Conservation (phyloP, 2,329 filamentous ascomycete species). For the Xylaria sp. region DNA sequence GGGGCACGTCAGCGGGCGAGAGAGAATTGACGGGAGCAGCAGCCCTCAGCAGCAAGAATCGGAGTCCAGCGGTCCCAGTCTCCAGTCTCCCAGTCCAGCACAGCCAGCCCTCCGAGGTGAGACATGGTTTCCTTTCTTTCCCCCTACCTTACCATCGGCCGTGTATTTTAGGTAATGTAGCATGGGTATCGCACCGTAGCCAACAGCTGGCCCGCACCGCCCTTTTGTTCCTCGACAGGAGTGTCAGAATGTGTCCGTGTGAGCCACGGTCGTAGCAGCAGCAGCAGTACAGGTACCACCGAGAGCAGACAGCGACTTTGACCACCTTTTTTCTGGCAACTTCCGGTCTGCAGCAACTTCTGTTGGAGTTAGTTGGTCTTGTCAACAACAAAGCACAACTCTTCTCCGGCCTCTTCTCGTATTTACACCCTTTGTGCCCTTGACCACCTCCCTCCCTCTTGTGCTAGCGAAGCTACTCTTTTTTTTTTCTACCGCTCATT, state of each 20-base stretch:
- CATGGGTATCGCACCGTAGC: slow-evolving; percentile 45
- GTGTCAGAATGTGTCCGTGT: slow-evolving; percentile 38
- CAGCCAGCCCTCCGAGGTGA: slow-evolving; percentile 44
- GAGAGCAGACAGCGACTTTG: slow-evolving; percentile 41
- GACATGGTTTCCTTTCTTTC: slow-evolving; percentile 44
- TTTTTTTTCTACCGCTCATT: slow-evolving; percentile 40
- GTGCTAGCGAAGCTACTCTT: slow-evolving; percentile 47
- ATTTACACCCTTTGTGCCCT: slow-evolving; percentile 45
- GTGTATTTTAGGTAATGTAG: slow-evolving; percentile 42
- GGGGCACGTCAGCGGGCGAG: slow-evolving; percentile 39
- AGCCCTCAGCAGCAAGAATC: slow-evolving; percentile 24
- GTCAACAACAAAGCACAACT: slow-evolving; percentile 47
- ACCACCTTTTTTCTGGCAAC: slow-evolving; percentile 46
- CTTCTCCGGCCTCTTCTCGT: slow-evolving; percentile 38
- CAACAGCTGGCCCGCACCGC: slow-evolving; percentile 49
- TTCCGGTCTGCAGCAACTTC: slow-evolving; percentile 43
- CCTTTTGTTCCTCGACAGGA: slow-evolving; percentile 37
- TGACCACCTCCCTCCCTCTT: slow-evolving; percentile 40
- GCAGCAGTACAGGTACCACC: slow-evolving; percentile 28
- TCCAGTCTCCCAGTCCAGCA: slow-evolving; percentile 15
- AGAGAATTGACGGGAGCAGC: slow-evolving; percentile 37
- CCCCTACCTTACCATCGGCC: slow-evolving; percentile 33
- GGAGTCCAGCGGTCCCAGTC: slow-evolving; percentile 16
- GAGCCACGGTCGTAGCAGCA: slow-evolving; percentile 28
- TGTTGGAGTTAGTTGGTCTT: slow-evolving; percentile 44